phyloP scores from a whole-genome alignment of 2,329 filamentous ascomycete species.

The Reticulascus tulasneorum region DNA sequence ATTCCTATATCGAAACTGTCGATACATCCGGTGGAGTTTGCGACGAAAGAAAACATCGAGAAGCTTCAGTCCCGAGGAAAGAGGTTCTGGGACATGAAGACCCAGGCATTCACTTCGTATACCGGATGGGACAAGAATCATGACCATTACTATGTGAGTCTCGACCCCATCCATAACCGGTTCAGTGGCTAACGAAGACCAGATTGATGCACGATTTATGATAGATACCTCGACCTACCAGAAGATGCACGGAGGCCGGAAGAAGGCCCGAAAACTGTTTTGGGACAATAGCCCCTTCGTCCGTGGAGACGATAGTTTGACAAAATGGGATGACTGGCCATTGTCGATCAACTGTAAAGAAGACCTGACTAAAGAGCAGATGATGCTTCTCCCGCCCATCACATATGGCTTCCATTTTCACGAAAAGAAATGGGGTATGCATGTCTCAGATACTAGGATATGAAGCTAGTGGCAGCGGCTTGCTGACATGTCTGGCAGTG shows the following conservation, averaged over 20 bases:
- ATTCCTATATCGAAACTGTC: neutral
- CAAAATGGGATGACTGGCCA: neutral
- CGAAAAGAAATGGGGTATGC: conserved; percentile 3
- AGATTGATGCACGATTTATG: conserved; percentile 2
- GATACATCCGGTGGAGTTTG: neutral
- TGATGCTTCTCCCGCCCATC: neutral
- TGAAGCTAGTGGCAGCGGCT: too few species aligned
- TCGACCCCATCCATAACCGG: neutral
- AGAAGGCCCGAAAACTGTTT: too few species aligned
- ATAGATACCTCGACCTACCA: neutral
- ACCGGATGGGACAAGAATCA: neutral
- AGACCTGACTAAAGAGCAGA: neutral
- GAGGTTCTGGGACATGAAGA: conserved; percentile 1
- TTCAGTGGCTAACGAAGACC: neutral
- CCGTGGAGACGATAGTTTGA: neutral
- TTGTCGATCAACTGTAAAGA: neutral
- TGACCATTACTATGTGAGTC: neutral
- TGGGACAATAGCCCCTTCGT: too few species aligned
- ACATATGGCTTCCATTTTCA: neutral
- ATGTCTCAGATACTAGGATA: neutral
- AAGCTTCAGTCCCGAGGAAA: neutral
- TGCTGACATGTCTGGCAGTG: neutral
- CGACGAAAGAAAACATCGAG: neutral
- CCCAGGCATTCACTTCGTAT: neutral
- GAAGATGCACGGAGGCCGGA: neutral